These are phyloP conservation scores for Aspergillus terreus DNA, from an alignment of 2,329 filamentous ascomycete genomes.

Conservation along the genomic window DNA sequence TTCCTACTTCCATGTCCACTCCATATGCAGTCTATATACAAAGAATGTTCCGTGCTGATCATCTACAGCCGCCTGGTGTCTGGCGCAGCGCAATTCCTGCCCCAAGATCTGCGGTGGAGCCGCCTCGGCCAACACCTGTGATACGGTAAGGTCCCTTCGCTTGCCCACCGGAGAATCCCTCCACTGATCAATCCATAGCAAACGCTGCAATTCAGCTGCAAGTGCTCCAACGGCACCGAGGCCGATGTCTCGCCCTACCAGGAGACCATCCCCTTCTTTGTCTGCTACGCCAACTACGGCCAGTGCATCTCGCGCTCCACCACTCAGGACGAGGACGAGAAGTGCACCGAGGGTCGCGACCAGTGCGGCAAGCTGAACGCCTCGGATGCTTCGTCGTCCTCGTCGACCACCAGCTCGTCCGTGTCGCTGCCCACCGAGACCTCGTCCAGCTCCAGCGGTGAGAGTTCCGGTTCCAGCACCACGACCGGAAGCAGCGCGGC, in stretches of 20 bases:
- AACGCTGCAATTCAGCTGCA: constrained; percentile 54
- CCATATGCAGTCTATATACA: too few relatives aligned
- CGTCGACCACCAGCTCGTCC: constrained; percentile 26
- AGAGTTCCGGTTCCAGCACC: constrained; percentile 15
- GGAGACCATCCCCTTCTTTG: constrained; percentile 58
- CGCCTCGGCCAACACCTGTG: constrained; percentile 52
- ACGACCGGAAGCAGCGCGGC: constrained; percentile 25
- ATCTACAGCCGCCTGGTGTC: constrained; percentile 53
- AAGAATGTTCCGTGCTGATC: neutral
- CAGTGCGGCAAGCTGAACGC: constrained; percentile 53
- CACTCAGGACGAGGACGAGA: constrained; percentile 42
- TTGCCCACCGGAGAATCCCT: constrained; percentile 10
- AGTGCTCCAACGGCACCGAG: constrained; percentile 52
- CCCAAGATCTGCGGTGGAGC: constrained; percentile 55
- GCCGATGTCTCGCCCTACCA: constrained; percentile 56
- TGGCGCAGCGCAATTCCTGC: constrained; percentile 57
- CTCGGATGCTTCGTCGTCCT: constrained; percentile 25
- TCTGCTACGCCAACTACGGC: constrained; percentile 53
- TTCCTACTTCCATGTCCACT: constrained; percentile 4
- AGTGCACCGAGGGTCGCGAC: constrained; percentile 45
- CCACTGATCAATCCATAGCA: constrained; percentile 29
- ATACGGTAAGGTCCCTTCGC: constrained; percentile 46
- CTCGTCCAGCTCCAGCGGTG: constrained; percentile 21
- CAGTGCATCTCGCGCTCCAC: constrained; percentile 43
- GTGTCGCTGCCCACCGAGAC: constrained; percentile 28